A percentile compares a stretch with the other conserved stretches of the same genome.
These are phyloP conservation scores for Salix caprea DNA, from an alignment of 345 rosid genomes.

Conservation along the genomic window DNA sequence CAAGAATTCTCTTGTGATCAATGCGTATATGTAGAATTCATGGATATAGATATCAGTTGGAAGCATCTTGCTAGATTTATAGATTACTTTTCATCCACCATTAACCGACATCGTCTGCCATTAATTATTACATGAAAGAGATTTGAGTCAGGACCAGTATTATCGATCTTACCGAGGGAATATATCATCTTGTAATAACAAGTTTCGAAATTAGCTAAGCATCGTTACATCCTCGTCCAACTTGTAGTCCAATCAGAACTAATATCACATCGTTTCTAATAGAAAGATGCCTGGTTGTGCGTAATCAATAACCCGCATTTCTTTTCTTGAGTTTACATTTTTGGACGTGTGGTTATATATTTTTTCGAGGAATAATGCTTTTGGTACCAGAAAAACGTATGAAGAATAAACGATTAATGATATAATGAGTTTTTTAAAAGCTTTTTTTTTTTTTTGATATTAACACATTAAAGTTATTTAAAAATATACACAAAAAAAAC, in stretches of 20 bases:
- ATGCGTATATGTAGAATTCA: background rate
- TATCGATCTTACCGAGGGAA: background rate
- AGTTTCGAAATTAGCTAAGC: background rate
- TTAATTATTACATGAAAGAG: background rate
- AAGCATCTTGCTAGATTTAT: too few species aligned
- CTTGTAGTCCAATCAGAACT: background rate
- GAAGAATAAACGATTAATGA: background rate
- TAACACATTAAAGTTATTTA: too few species aligned
- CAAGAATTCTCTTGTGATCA: background rate
- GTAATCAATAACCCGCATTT: background rate
- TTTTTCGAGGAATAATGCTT: background rate
- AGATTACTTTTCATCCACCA: background rate
- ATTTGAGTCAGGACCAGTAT: background rate
- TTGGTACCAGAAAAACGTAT: too few species aligned
- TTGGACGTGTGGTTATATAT: background rate
- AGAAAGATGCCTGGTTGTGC: background rate
- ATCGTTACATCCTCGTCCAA: background rate
- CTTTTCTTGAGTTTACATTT: background rate
- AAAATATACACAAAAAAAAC: too few species aligned
- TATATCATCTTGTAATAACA: background rate
- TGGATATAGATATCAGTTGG: too few species aligned
- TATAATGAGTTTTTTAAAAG: too few species aligned
- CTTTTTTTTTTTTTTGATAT: too few species aligned
- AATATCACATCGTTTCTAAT: too few species aligned
- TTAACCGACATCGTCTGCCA: background rate